These are phyloP conservation scores for Marasmius sp. DNA, from an alignment of 1,284 basidiomycete genomes.

Conservation along the genomic window DNA sequence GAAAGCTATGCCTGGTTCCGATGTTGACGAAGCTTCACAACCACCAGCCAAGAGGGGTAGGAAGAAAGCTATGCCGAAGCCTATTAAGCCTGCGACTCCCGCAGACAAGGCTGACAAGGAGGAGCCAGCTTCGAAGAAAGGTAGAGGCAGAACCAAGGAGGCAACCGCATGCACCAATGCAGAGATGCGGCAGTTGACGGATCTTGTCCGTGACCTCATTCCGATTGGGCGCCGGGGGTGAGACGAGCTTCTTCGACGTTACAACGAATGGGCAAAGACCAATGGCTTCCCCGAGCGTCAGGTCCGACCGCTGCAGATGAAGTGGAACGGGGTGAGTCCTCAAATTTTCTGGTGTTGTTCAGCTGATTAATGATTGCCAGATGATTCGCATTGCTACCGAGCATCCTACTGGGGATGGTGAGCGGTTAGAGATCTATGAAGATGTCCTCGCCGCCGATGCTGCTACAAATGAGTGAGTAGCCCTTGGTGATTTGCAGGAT, in stretches of 20 bases:
- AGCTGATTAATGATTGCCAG: background rate
- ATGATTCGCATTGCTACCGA: background rate
- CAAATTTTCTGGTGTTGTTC: background rate
- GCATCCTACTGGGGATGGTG: slow-evolving; percentile 31
- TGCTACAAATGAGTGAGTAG: slow-evolving; percentile 23
- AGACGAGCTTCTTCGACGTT: background rate
- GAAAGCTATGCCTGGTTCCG: no score
- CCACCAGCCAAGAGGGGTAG: no score
- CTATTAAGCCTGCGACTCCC: background rate
- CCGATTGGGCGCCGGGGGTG: background rate
- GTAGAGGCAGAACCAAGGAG: background rate
- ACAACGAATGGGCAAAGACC: background rate
- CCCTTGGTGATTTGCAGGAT: slow-evolving; percentile 25
- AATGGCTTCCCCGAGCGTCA: background rate
- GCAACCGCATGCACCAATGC: background rate
- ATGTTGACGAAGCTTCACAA: no score
- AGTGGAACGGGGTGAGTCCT: background rate
- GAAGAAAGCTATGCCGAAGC: background rate
- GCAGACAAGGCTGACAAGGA: background rate
- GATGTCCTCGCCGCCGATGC: slow-evolving; percentile 26
- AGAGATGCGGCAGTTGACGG: background rate
- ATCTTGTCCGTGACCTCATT: background rate
- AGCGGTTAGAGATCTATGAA: slow-evolving; percentile 27
- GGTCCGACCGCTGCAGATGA: background rate
- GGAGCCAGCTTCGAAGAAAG: background rate